Evolutionary conservation across 1,284 basidiomycete genomes (phyloP).

Genomic region (Xerocomus minutiporus): DNA sequence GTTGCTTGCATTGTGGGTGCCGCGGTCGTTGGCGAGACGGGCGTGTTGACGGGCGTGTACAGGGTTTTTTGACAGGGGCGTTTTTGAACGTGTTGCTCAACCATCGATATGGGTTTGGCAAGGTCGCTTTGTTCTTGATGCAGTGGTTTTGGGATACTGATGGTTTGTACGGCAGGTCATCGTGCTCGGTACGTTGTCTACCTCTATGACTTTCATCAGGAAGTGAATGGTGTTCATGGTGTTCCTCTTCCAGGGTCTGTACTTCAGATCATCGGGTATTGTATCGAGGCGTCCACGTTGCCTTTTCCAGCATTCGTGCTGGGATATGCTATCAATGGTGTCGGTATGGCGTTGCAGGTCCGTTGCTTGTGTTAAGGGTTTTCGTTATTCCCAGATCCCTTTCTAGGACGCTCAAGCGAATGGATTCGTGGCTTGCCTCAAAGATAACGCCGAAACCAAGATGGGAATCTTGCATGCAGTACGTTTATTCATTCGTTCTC

Average conservation of each 20-base stretch:
- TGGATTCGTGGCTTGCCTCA: slow-evolving; percentile 30
- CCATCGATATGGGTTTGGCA: slow-evolving; percentile 30
- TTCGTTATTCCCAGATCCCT: neutral
- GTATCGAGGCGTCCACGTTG: slow-evolving; percentile 51
- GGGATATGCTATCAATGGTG: slow-evolving; percentile 56
- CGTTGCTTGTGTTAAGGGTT: neutral
- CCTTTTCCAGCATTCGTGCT: slow-evolving; percentile 64
- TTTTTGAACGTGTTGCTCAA: slow-evolving; percentile 29
- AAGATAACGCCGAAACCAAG: slow-evolving; percentile 27
- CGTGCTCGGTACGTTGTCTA: slow-evolving; percentile 23
- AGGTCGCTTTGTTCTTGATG: slow-evolving; percentile 17
- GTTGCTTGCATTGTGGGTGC: slow-evolving; percentile 29
- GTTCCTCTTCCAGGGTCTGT: slow-evolving; percentile 28
- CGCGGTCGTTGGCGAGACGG: too few relatives aligned
- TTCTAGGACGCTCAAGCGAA: slow-evolving; percentile 31
- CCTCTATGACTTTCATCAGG: neutral
- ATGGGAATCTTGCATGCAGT: slow-evolving; percentile 32
- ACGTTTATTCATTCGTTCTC: slow-evolving; percentile 2
- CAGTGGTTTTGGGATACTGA: slow-evolving; percentile 7
- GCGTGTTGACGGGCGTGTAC: slow-evolving; percentile 6
- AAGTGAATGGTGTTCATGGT: neutral
- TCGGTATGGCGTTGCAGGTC: slow-evolving; percentile 50
- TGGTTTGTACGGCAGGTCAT: slow-evolving; percentile 18
- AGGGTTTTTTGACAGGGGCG: slow-evolving; percentile 32
- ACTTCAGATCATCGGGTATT: slow-evolving; percentile 43